Evolutionary conservation across 2,329 filamentous ascomycete species (phyloP), one percentile per base, ranked within the genome.

Genomic region (Trichoderma afroharzianum): DNA sequence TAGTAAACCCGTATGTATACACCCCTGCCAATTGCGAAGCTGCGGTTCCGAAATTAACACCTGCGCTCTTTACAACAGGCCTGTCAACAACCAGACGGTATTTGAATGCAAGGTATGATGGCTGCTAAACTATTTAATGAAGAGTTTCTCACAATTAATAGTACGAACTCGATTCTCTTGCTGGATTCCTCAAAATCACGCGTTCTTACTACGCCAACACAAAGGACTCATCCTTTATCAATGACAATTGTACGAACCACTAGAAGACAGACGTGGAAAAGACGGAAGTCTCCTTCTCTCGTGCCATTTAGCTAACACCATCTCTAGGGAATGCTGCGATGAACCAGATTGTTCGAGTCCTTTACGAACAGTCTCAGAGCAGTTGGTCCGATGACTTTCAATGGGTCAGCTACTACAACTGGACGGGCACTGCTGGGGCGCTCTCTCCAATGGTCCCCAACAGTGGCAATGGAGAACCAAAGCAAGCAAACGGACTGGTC

Each of bases 81-180:
- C 76, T 1, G 74, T 77, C 6, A 73, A 77, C 61, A 73, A 77
- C 63, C 73, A 76, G 58, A 75, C 72, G 1, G 77, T 78, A 0
- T 78, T 78, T 39, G 77, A 78, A 63, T 78, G 77, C 75, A 78
- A 78, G 74, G 76, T 76, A 73, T 6, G 71, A 30, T 14, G 47
- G 11, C 24, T 3, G 30, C 30, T 8, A 24, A 26, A 15, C 1
- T 15, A 9, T 8, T 1, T 30, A 9, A 24, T 55, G 9, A 21
- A 6, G n/a, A 18, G 14, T 2, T 57, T 57, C 61, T 71, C n/a
- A 70, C 33, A 64, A 26, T 18, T 6, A 8, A 1, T 95, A 97
- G 82, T 97, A 95, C 81, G 94, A 97, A 81, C 88, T 97, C 47
- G 94, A 97, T 83, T 95, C 93, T 8, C 87, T 97, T 2, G 94